phyloP scores from a whole-genome alignment of 2,329 filamentous ascomycete species.

The Trichoderma pleuroti region DNA sequence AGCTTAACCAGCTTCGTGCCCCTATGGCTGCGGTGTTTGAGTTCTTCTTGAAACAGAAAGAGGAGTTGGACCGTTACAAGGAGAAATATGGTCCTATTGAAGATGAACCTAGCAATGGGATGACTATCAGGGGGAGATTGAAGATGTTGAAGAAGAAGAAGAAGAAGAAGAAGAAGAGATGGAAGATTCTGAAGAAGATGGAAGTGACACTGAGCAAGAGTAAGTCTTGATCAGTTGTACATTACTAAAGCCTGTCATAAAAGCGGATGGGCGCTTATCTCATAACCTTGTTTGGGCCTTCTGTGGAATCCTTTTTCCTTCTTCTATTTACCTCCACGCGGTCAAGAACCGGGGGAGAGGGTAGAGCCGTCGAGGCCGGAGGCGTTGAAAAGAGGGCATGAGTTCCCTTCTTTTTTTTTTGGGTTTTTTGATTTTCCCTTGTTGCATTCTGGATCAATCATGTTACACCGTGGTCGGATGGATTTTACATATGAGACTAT shows the following conservation, averaged over 20 bases:
- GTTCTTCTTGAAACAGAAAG: conserved; percentile 57
- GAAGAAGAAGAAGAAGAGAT: neutral
- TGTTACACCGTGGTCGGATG: conserved; percentile 2
- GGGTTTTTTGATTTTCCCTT: neutral
- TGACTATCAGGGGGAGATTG: conserved; percentile 29
- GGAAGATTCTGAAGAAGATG: conserved; percentile 12
- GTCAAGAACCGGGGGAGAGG: neutral
- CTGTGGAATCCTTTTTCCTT: neutral
- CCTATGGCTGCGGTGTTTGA: conserved; percentile 72
- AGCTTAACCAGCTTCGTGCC: conserved; percentile 68
- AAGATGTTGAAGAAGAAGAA: conserved; percentile 20
- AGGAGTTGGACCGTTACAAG: conserved; percentile 61
- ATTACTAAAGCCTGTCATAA: neutral
- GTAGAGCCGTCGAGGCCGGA: neutral
- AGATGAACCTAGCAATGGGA: conserved; percentile 22
- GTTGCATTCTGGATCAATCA: conserved; percentile 12
- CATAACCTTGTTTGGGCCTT: neutral
- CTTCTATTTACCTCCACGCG: neutral
- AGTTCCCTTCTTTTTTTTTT: neutral
- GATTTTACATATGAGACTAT: neutral
- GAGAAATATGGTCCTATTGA: conserved; percentile 46
- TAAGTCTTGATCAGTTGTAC: neutral
- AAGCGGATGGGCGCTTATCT: neutral
- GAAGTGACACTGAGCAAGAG: conserved; percentile 31
- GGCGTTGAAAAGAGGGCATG: neutral